Conservation (phyloP, 1,139 yeast species). For the Diutina catenulata region DNA sequence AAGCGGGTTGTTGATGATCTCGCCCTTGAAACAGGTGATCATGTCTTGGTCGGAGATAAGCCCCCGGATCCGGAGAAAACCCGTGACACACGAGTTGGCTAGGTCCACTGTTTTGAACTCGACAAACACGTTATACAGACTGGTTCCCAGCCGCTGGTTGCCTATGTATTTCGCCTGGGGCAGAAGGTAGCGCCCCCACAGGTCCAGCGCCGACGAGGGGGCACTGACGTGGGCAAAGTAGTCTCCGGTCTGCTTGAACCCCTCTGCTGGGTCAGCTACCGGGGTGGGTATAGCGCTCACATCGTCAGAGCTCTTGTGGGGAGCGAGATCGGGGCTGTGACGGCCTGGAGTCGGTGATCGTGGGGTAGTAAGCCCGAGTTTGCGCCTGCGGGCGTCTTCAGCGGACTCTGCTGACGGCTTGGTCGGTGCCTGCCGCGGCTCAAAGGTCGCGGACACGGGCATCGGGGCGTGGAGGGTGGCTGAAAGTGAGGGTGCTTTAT, state of each 20-base stretch:
- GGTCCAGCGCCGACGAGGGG: background rate
- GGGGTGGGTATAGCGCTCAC: too few relatives aligned
- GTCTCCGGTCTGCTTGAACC: background rate
- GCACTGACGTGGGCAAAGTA: background rate
- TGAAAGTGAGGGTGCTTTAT: too few relatives aligned
- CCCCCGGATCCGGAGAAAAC: constrained; percentile 71
- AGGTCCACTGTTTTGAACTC: constrained; percentile 62
- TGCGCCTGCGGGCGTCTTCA: too few relatives aligned
- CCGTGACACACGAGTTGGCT: constrained; percentile 50
- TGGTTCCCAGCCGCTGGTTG: constrained; percentile 61
- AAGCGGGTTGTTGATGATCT: constrained; percentile 55
- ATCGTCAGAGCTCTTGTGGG: too few relatives aligned
- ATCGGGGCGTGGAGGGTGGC: too few relatives aligned
- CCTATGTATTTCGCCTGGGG: constrained; percentile 61
- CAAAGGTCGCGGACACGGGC: too few relatives aligned
- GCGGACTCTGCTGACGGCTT: too few relatives aligned
- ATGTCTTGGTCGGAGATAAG: constrained; percentile 68
- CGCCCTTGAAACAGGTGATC: constrained; percentile 77
- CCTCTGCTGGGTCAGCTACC: too few relatives aligned
- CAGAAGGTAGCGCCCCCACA: constrained; percentile 24
- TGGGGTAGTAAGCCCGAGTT: too few relatives aligned
- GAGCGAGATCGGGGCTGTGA: too few relatives aligned
- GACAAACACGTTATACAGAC: constrained; percentile 59
- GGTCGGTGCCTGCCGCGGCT: too few relatives aligned
- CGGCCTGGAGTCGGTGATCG: too few relatives aligned